phyloP scores from a whole-genome alignment of 2,329 filamentous ascomycete species.

The Hirsutella rhossiliensis region DNA sequence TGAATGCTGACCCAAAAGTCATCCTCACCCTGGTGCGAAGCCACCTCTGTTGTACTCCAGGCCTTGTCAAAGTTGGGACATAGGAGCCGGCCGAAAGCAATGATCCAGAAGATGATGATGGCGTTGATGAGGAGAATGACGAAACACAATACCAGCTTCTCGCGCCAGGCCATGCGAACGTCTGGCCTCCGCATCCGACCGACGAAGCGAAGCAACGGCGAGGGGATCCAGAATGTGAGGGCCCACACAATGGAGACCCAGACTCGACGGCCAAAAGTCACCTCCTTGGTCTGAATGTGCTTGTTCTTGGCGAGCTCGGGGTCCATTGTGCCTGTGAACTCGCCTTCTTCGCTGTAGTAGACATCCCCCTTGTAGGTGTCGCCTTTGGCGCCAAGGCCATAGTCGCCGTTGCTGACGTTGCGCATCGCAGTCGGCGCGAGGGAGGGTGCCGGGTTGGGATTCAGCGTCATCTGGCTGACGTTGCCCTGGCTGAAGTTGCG shows the following conservation, averaged over 20 bases:
- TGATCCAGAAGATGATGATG: constrained; percentile 81
- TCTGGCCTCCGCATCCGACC: constrained; percentile 97
- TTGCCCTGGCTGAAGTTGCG: constrained; percentile 45
- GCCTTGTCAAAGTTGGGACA: constrained; percentile 90
- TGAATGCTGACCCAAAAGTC: constrained; percentile 83
- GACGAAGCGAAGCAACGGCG: constrained; percentile 63
- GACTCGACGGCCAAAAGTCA: constrained; percentile 50
- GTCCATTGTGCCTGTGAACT: constrained; percentile 59
- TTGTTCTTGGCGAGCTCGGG: constrained; percentile 68
- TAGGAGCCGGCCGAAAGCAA: constrained; percentile 70
- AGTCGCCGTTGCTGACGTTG: constrained; percentile 59
- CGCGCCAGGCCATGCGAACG: constrained; percentile 93
- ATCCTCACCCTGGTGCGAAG: constrained; percentile 53
- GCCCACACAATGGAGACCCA: constrained; percentile 82
- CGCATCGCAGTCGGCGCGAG: constrained; percentile 46
- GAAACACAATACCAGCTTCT: constrained; percentile 76
- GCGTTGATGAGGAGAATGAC: constrained; percentile 75
- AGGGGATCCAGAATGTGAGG: constrained; percentile 90
- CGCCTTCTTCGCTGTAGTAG: constrained; percentile 61
- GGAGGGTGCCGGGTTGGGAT: constrained; percentile 40
- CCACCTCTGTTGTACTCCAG: constrained; percentile 63
- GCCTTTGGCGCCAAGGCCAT: constrained; percentile 78
- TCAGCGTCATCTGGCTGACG: constrained; percentile 39
- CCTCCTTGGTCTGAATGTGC: constrained; percentile 57
- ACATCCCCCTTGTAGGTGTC: constrained; percentile 63